phyloP scores from a whole-genome alignment of 805 yeast genomes.

The Yarrowia sp. region DNA sequence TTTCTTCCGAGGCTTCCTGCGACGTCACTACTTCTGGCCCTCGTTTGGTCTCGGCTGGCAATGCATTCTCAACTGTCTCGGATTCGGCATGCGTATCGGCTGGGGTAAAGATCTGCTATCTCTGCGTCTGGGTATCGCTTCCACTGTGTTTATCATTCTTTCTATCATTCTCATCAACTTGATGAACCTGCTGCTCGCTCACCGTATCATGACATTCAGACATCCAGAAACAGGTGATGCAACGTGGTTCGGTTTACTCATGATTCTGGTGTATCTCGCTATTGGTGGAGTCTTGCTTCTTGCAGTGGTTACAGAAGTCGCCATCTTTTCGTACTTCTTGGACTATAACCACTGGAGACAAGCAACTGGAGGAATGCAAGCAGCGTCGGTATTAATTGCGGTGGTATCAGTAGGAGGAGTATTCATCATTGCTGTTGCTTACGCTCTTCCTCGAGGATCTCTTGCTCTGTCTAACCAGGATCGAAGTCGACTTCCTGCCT shows the following conservation, averaged over 20 bases:
- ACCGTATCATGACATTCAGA: conserved; percentile 76
- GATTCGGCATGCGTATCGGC: conserved; percentile 62
- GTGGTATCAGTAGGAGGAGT: conserved; percentile 63
- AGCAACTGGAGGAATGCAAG: conserved; percentile 63
- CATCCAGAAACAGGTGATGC: conserved; percentile 74
- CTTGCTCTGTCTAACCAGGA: conserved; percentile 10
- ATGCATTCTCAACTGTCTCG: conserved; percentile 61
- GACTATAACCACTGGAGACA: conserved; percentile 55
- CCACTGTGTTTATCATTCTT: conserved; percentile 62
- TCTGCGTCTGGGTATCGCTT: conserved; percentile 61
- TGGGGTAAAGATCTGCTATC: conserved; percentile 64
- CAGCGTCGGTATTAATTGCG: conserved; percentile 57
- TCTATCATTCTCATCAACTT: conserved; percentile 65
- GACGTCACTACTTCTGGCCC: conserved; percentile 68
- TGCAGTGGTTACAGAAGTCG: conserved; percentile 63
- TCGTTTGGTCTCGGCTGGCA: conserved; percentile 63
- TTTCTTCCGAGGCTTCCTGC: conserved; percentile 56
- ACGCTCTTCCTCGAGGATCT: conserved; percentile 44
- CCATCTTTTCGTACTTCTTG: conserved; percentile 66
- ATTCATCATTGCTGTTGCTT: conserved; percentile 59
- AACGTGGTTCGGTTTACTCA: conserved; percentile 56
- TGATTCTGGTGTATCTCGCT: conserved; percentile 59
- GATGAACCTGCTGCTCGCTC: conserved; percentile 69
- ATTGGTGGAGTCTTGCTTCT: conserved; percentile 66
- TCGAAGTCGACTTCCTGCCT: conserved; percentile 21